phyloP scores from a whole-genome alignment of 2,329 filamentous ascomycete genomes.

The Arthrobotrys iridis region DNA sequence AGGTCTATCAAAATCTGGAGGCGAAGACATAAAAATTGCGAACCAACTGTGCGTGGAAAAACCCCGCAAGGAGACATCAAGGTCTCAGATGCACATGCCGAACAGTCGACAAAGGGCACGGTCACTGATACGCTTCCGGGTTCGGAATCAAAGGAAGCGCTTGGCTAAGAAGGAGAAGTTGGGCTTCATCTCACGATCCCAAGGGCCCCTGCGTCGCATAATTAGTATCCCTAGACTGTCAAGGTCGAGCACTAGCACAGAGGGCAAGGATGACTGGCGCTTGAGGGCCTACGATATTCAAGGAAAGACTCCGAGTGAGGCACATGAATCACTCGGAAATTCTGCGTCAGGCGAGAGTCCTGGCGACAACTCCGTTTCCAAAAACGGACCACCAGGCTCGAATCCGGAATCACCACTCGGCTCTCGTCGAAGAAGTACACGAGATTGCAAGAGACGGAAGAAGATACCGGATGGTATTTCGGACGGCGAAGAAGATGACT shows the following conservation, averaged over 20 bases:
- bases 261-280: neutral
- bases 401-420: conserved; percentile 4
- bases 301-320: neutral
- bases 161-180: conserved; percentile 15
- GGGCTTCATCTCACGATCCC: conserved; percentile 26
- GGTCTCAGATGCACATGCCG: neutral
- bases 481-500: conserved; percentile 28
- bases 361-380: neutral
- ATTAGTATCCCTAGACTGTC: conserved; percentile 20
- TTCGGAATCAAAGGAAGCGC: conserved; percentile 21
- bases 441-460: conserved; percentile 42
- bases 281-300: neutral
- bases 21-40: neutral
- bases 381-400: neutral
- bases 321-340: neutral
- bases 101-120: conserved; percentile 17
- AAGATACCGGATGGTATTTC: conserved; percentile 36
- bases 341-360: conserved; percentile 3
- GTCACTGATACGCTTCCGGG: conserved; percentile 22
- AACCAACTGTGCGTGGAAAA: conserved; percentile 11
- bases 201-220: conserved; percentile 27
- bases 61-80: conserved; percentile 1
- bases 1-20: conserved; percentile 1
- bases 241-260: neutral
- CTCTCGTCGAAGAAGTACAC: conserved; percentile 1